Conservation (phyloP, 2,329 filamentous ascomycete species). For the Chlorencoelia australis region DNA sequence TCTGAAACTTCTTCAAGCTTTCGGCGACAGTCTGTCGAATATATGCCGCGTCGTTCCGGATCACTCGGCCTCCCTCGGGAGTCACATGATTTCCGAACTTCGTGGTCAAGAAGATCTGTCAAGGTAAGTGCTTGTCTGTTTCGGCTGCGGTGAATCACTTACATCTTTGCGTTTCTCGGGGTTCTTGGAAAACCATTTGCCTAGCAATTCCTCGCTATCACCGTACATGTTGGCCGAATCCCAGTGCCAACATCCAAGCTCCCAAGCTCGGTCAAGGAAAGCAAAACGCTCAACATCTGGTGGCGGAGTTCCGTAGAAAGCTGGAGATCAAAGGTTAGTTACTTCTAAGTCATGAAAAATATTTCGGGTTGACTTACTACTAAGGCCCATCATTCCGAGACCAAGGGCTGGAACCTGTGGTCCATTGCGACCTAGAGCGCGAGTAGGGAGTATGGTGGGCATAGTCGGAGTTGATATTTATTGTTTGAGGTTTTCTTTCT, state of each 20-base stretch:
- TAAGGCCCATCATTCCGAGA: constrained; percentile 10
- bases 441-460: constrained; percentile 10
- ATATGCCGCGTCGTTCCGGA: constrained; percentile 7
- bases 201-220: constrained; percentile 36
- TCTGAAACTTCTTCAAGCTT: constrained; percentile 7
- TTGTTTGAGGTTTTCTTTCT: too few species aligned
- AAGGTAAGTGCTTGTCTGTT: constrained; percentile 25
- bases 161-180: constrained; percentile 15
- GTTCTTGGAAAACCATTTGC: constrained; percentile 36
- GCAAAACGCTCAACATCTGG: constrained; percentile 28
- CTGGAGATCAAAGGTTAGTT: neutral
- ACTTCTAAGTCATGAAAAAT: neutral
- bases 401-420: constrained; percentile 10
- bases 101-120: constrained; percentile 36
- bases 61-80: constrained; percentile 4
- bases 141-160: neutral
- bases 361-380: neutral
- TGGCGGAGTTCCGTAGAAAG: constrained; percentile 24
- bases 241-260: constrained; percentile 29
- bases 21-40: constrained; percentile 6
- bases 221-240: constrained; percentile 24
- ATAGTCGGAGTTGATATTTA: neutral
- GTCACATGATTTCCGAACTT: constrained; percentile 9
- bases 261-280: constrained; percentile 30
- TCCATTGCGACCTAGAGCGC: constrained; percentile 6